Evolutionary conservation across 2,329 filamentous ascomycete species (phyloP), one percentile per base, ranked within the genome.

Genomic region (Pezizomycotina sp.): DNA sequence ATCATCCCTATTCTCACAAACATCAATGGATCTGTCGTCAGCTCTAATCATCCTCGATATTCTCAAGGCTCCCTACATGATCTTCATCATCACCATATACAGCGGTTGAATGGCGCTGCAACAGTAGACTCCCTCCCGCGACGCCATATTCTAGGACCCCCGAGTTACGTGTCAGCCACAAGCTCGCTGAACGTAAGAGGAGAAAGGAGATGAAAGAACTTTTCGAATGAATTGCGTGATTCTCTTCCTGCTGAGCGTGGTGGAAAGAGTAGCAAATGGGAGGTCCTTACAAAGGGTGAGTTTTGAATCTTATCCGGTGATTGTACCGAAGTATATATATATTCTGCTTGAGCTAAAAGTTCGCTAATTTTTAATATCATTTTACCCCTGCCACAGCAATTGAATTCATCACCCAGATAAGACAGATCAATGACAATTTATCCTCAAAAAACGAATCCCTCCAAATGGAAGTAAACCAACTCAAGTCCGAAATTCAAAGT

Each of bases 131-230:
- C 6, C 40, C 44, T 6, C 36, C 45, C 9, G 36, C 38, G 18
- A 52, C 50, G 13, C 81, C 80, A 2, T 89, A 89, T 56, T 84
- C 78, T 50, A 64, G 80, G 25, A 89, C 80, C 0, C 80, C 80
- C 0, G 80, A 89, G 56, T 62, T 89, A 24, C 70, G 80, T 14
- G 70, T 86, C 31, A 86, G 78, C 52, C 80, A 89, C 58, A 89
- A 89, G 57, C 67, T 89, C 37, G 80, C 80, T 0, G 80, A 89
- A 58, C 67, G 80, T 23, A 89, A 89, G 60, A 69, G 80, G 24
- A 65, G 80, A 43, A 84, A 79, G 6, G 80, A 89, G 54, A 89
- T 89, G 80, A 89, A 89, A 59, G 75, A 80, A 51, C 60, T 89
- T 0, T 89, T 89, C 52, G 80, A n/a, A 89, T 47, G 75, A 81